These are phyloP conservation scores for Calonectria hongkongensis DNA, from an alignment of 2,329 filamentous ascomycete species.

Conservation along the genomic window DNA sequence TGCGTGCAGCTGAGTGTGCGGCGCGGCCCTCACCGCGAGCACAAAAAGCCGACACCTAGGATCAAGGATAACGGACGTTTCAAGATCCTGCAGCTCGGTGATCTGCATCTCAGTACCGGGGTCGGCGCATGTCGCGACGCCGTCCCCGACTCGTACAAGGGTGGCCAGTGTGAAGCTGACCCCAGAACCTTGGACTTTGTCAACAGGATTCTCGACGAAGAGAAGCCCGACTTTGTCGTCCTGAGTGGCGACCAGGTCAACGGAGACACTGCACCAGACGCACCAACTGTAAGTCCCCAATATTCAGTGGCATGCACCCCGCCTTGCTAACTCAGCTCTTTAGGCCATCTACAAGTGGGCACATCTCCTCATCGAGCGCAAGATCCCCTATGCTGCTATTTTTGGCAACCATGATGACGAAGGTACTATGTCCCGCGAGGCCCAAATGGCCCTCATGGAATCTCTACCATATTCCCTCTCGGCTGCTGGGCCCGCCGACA, in stretches of 20 bases:
- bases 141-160: slow-evolving; percentile 82
- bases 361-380: slow-evolving; percentile 87
- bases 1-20: slow-evolving; percentile 87
- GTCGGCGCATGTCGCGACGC: slow-evolving; percentile 90
- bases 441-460: slow-evolving; percentile 91
- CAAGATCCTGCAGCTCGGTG: slow-evolving; percentile 98
- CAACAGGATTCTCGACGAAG: slow-evolving; percentile 87
- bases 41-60: slow-evolving; percentile 82
- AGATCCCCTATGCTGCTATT: slow-evolving; percentile 94
- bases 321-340: slow-evolving; percentile 38
- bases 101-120: slow-evolving; percentile 94
- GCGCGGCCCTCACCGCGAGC: slow-evolving; percentile 79
- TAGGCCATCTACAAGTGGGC: slow-evolving; percentile 95
- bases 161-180: slow-evolving; percentile 91
- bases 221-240: slow-evolving; percentile 94
- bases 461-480: slow-evolving; percentile 92
- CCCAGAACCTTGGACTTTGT: slow-evolving; percentile 94
- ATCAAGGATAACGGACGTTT: slow-evolving; percentile 94
- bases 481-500: slow-evolving; percentile 85
- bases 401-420: slow-evolving; percentile 99
- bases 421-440: slow-evolving; percentile 83
- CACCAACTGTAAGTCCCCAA: slow-evolving; percentile 80
- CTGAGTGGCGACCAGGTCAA: slow-evolving; percentile 97
- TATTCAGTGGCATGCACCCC: neutral
- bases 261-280: slow-evolving; percentile 92